These are phyloP conservation scores for Stachybotrys chlorohalonatus DNA, from an alignment of 2,329 filamentous ascomycete species.

Conservation along the genomic window DNA sequence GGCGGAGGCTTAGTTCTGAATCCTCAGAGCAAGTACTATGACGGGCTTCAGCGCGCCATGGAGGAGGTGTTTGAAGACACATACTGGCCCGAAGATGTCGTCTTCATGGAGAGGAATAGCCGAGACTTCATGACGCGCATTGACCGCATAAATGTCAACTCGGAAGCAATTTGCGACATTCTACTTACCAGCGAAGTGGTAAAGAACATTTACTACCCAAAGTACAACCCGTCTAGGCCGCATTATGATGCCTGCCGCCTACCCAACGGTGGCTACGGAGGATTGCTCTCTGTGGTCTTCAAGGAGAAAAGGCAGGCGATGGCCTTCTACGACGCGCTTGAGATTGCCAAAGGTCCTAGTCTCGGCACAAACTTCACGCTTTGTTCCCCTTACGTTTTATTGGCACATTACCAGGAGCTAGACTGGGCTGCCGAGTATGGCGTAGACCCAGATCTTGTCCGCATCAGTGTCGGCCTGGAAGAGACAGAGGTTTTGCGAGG, in stretches of 20 bases:
- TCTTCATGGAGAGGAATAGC: conserved; percentile 95
- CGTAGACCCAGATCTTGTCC: conserved; percentile 69
- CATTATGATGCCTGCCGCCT: conserved; percentile 75
- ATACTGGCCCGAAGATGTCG: conserved; percentile 87
- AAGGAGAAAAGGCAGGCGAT: conserved; percentile 60
- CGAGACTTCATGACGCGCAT: conserved; percentile 81
- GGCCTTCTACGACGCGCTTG: conserved; percentile 75
- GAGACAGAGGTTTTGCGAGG: conserved; percentile 56
- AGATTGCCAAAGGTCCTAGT: conserved; percentile 89
- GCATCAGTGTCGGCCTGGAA: conserved; percentile 86
- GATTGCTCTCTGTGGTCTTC: conserved; percentile 79
- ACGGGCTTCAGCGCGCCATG: conserved; percentile 56
- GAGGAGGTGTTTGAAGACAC: conserved; percentile 69
- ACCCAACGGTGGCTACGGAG: conserved; percentile 75
- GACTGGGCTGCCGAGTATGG: conserved; percentile 83
- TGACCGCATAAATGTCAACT: conserved; percentile 74
- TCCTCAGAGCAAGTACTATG: conserved; percentile 61
- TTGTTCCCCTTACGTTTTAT: conserved; percentile 78
- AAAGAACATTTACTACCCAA: conserved; percentile 80
- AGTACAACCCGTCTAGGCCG: conserved; percentile 56
- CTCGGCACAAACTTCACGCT: conserved; percentile 95
- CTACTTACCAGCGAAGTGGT: conserved; percentile 54
- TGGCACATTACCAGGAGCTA: conserved; percentile 86
- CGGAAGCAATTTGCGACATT: conserved; percentile 71
- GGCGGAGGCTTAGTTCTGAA: conserved; percentile 66